These are phyloP conservation scores for Phytophthora hibernalis DNA, from an alignment of 352 stramenopile genomes.

Conservation along the genomic window DNA sequence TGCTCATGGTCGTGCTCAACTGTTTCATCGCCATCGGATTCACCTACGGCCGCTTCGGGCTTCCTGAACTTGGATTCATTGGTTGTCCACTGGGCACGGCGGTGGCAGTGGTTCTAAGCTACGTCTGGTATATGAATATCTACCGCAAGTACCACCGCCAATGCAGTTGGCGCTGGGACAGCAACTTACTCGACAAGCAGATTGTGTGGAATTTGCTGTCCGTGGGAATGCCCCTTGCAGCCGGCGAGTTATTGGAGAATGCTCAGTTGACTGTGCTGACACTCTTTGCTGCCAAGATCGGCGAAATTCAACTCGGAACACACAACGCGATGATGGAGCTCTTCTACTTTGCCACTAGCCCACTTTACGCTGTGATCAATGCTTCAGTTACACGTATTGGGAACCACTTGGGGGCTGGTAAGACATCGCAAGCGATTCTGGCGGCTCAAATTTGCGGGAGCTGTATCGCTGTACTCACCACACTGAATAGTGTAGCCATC, in stretches of 20 bases:
- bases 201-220: constrained; percentile 54
- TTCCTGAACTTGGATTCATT: constrained; percentile 71
- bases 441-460: constrained; percentile 57
- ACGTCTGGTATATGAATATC: constrained; percentile 73
- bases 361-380: constrained; percentile 78
- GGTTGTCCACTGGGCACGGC: constrained; percentile 78
- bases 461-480: constrained; percentile 53
- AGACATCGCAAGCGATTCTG: constrained; percentile 47
- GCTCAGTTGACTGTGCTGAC: constrained; percentile 78
- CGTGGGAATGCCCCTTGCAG: constrained; percentile 61
- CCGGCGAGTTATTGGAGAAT: constrained; percentile 78
- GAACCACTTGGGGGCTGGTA: constrained; percentile 62
- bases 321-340: constrained; percentile 89
- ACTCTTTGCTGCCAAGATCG: constrained; percentile 72
- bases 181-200: constrained; percentile 46
- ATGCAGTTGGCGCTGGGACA: constrained; percentile 58
- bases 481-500: constrained; percentile 53
- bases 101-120: constrained; percentile 55
- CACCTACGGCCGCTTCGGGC: constrained; percentile 65
- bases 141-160: constrained; percentile 51
- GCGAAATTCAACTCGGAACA: constrained; percentile 74
- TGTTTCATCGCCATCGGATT: constrained; percentile 59
- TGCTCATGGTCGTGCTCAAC: constrained; percentile 67
- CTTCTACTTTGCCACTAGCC: constrained; percentile 79
- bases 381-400: constrained; percentile 74